Base-by-base conservation (phyloP, 345 rosid genomes). In the Pistacia integerrima region DNA sequence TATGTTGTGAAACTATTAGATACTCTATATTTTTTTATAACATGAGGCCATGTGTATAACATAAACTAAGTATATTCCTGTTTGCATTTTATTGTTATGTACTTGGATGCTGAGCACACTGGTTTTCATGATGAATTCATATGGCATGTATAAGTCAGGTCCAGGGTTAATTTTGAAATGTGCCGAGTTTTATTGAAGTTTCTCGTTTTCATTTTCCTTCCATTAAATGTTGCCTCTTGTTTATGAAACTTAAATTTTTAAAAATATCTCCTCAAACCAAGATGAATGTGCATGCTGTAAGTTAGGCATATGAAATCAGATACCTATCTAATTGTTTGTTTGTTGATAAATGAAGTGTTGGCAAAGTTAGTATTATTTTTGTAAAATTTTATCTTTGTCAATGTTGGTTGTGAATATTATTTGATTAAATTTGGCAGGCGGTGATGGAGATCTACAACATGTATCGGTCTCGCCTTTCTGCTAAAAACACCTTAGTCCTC, bases 391-490 rank as follows among this genome's bases (percentile, higher is more conserved):
- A 35, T 58, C 12, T 64, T 49, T 54, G 25, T 62, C n/a, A 48
- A 68, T 75, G 14, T 52, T 16, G 35, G 55, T 30, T 57, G 57
- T 66, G 59, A 72, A 62, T 36, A 28, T 66, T 70, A 55, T 76
- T 8, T 72, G 58, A 20, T 70, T 66, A 38, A 74, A 69, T 69
- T 72, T 82, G 78, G 82, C 94, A 96, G 99, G 98, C 98, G 0
- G 91, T 93, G 80, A 87, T 92, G 97, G 99, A 96, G 87, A 87
- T 96, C 69, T 96, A 96, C 86, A 91, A 75, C 88, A 89, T 92
- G 94, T 96, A 90, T 74, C 89, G 92, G 76, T 41, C 88, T 41
- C 85, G 65, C 76, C 97, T 96, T 75, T 93, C 97, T 20, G 90
- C 89, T 16, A 93, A 87, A 73, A 90, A 80, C 84, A 90, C 82